A percentile compares a stretch with the other conserved stretches of the same genome.
phyloP scores from a whole-genome alignment of 306 rosid species.

The Prunus armeniaca region DNA sequence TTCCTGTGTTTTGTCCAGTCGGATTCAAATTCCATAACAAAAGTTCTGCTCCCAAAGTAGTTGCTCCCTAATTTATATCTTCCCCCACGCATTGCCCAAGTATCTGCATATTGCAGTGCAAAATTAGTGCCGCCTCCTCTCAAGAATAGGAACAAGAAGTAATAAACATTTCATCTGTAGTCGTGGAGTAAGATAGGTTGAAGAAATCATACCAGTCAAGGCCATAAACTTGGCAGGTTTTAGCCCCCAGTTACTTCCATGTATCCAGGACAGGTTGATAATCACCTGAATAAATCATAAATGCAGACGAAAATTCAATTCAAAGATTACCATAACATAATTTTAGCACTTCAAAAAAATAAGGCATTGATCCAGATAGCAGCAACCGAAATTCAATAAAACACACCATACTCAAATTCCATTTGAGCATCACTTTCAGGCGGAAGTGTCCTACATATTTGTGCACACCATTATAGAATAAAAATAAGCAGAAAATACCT shows the following conservation, averaged over 20 bases:
- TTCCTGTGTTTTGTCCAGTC: constrained; percentile 69
- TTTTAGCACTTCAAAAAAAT: neutral
- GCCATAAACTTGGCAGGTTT: constrained; percentile 48
- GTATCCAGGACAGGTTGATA: constrained; percentile 30
- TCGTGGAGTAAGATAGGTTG: neutral
- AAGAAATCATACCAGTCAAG: constrained; percentile 43
- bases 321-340: constrained; percentile 4
- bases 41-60: constrained; percentile 39
- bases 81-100: constrained; percentile 57
- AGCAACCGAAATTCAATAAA: neutral
- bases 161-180: neutral
- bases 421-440: constrained; percentile 12
- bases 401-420: neutral
- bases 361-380: neutral
- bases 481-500: neutral
- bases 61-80: constrained; percentile 29
- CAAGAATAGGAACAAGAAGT: neutral
- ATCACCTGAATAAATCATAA: constrained; percentile 29
- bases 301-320: constrained; percentile 1
- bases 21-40: constrained; percentile 83
- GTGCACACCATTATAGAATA: neutral
- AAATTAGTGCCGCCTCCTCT: neutral
- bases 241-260: constrained; percentile 82
- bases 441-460: neutral
- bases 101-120: constrained; percentile 35